Conservation (phyloP, 768 basidiomycete species). For the Boletus vermiculosoides region DNA sequence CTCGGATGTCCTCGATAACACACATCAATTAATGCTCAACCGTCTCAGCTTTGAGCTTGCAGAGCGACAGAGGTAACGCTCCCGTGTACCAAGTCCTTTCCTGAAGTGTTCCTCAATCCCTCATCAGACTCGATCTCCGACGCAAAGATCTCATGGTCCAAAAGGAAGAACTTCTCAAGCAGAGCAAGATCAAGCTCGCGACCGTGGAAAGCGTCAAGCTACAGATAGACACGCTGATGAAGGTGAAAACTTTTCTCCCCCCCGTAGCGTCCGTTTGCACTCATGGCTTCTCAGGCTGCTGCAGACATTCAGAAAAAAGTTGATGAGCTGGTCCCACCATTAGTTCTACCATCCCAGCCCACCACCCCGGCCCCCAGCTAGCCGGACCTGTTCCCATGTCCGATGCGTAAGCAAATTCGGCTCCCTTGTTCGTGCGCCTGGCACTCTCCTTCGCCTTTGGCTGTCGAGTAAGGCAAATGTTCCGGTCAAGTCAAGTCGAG, state of each 20-base stretch:
- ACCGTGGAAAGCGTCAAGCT: slow-evolving; percentile 77
- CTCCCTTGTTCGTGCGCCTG: neutral
- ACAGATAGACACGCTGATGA: slow-evolving; percentile 74
- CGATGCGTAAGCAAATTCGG: slow-evolving; percentile 8
- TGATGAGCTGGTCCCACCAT: slow-evolving; percentile 57
- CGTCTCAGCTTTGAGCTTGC: slow-evolving; percentile 83
- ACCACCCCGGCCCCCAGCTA: slow-evolving; percentile 29
- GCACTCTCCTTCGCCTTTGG: slow-evolving; percentile 1
- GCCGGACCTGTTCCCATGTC: neutral
- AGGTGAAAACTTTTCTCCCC: slow-evolving; percentile 42
- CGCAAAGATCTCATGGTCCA: slow-evolving; percentile 64
- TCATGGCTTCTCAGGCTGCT: slow-evolving; percentile 49
- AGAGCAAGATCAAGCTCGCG: slow-evolving; percentile 69
- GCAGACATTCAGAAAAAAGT: slow-evolving; percentile 75
- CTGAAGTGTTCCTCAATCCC: slow-evolving; percentile 4
- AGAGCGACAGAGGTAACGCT: slow-evolving; percentile 77
- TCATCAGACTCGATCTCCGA: slow-evolving; percentile 63
- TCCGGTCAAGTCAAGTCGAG: slow-evolving; percentile 5
- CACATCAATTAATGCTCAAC: slow-evolving; percentile 86
- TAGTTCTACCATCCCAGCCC: slow-evolving; percentile 30
- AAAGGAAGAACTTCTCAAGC: slow-evolving; percentile 79
- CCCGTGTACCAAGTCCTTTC: neutral
- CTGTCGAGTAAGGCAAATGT: slow-evolving; percentile 6
- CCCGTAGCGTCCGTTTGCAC: slow-evolving; percentile 1
- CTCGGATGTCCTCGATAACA: slow-evolving; percentile 58